Conservation (phyloP, 2,329 filamentous ascomycete species). For the Corniculantispora saksenae region DNA sequence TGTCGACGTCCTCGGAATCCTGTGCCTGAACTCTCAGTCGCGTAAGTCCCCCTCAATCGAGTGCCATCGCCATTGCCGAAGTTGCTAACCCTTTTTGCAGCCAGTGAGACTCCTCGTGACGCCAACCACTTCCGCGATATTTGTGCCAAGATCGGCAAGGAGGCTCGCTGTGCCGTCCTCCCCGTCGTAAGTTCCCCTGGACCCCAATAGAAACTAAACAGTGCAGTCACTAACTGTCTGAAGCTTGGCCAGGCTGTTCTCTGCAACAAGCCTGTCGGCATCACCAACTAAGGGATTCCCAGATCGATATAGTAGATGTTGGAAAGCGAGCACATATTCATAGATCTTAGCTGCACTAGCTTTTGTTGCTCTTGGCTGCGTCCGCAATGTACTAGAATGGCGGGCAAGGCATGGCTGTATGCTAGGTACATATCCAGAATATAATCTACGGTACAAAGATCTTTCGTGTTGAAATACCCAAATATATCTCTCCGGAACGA, state of each 20-base stretch:
- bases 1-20: constrained; percentile 19
- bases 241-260: constrained; percentile 7
- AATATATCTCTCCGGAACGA: too few relatives aligned
- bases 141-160: constrained; percentile 17
- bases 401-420: constrained; percentile 18
- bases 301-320: background rate
- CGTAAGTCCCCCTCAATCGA: background rate
- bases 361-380: background rate
- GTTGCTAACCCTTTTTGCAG: background rate
- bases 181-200: background rate
- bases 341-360: too few relatives aligned
- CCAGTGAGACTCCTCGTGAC: background rate
- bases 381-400: background rate
- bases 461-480: too few relatives aligned
- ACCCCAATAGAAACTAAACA: too few relatives aligned
- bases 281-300: background rate
- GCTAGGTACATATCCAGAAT: background rate
- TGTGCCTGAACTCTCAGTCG: background rate
- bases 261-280: background rate
- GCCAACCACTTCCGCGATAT: background rate
- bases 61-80: background rate
- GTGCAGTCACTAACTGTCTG: background rate
- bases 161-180: constrained; percentile 7
- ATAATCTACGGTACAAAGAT: too few relatives aligned
- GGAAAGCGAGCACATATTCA: background rate